These are phyloP conservation scores for Aspergillus pseudonomiae DNA, from an alignment of 2,329 filamentous ascomycete species.

Conservation along the genomic window DNA sequence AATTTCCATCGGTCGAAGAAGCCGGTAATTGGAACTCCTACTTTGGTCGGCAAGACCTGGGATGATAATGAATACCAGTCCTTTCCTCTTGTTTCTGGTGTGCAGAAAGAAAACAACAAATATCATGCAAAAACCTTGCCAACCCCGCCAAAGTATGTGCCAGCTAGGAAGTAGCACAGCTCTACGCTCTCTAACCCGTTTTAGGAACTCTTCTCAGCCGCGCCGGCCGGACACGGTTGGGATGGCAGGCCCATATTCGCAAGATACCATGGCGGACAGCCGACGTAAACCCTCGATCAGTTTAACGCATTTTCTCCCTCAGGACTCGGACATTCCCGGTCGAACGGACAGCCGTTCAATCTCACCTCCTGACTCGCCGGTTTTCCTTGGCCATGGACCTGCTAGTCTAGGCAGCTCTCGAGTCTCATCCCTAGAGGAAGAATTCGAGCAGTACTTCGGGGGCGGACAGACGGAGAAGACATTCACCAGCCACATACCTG, in stretches of 20 bases:
- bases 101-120: conserved; percentile 26
- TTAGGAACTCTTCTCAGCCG: conserved; percentile 20
- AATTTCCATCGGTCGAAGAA: conserved; percentile 50
- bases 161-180: not conserved
- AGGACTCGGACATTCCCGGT: not conserved
- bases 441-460: conserved; percentile 17
- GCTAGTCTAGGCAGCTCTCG: conserved; percentile 33
- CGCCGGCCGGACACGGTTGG: conserved; percentile 35
- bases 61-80: conserved; percentile 49
- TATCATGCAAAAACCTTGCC: conserved; percentile 37
- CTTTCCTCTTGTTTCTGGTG: conserved; percentile 37
- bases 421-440: conserved; percentile 47
- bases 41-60: conserved; percentile 49
- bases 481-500: conserved; percentile 33
- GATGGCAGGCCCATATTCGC: conserved; percentile 60
- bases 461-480: conserved; percentile 24
- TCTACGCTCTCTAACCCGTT: conserved; percentile 12
- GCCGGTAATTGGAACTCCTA: conserved; percentile 49
- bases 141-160: conserved; percentile 43
- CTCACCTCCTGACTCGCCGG: conserved; percentile 52
- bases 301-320: conserved; percentile 15
- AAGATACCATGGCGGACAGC: conserved; percentile 42
- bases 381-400: conserved; percentile 21
- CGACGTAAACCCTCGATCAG: conserved; percentile 22
- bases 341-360: conserved; percentile 42